Percentiles rank a stretch among this genome's conserved stretches.
Conservation (phyloP, 179 eudicot species). For the Beta lomatogona region DNA sequence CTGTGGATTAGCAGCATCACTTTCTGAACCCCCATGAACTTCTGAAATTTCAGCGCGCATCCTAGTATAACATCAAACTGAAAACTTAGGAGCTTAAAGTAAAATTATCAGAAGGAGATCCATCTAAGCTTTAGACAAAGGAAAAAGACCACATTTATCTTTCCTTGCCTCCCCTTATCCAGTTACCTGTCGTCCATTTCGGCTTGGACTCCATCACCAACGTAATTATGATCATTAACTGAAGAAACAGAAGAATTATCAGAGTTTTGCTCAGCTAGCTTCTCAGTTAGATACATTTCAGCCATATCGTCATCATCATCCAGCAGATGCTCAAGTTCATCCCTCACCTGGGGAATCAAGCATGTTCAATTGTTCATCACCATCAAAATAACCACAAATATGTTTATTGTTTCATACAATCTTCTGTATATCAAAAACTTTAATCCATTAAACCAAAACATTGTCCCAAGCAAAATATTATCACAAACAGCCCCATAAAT, state of each 20-base stretch:
- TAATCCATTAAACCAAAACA: constrained; percentile 2
- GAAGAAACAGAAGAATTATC: constrained; percentile 74
- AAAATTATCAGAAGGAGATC: neutral
- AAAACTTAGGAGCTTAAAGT: constrained; percentile 2
- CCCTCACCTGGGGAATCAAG: constrained; percentile 65
- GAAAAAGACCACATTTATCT: neutral
- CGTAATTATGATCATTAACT: constrained; percentile 53
- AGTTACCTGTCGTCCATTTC: constrained; percentile 64
- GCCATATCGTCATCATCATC: constrained; percentile 99
- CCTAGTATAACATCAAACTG: constrained; percentile 39
- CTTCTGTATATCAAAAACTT: neutral
- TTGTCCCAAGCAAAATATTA: neutral
- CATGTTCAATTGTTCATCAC: constrained; percentile 3
- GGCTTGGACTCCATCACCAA: constrained; percentile 53
- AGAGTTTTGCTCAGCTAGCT: constrained; percentile 62
- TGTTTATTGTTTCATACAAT: neutral
- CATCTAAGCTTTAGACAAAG: neutral
- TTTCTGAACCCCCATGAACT: constrained; percentile 52
- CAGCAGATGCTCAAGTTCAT: constrained; percentile 89
- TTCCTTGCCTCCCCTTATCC: neutral
- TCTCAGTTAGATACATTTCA: constrained; percentile 95
- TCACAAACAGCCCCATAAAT: neutral
- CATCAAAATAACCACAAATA: constrained; percentile 6
- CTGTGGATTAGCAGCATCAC: constrained; percentile 43
- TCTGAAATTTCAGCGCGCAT: constrained; percentile 56